A percentile compares a stretch with the other conserved stretches of the same genome.
phyloP scores from a whole-genome alignment of 306 rosid genomes.

The Lathyrus tuberosus region DNA sequence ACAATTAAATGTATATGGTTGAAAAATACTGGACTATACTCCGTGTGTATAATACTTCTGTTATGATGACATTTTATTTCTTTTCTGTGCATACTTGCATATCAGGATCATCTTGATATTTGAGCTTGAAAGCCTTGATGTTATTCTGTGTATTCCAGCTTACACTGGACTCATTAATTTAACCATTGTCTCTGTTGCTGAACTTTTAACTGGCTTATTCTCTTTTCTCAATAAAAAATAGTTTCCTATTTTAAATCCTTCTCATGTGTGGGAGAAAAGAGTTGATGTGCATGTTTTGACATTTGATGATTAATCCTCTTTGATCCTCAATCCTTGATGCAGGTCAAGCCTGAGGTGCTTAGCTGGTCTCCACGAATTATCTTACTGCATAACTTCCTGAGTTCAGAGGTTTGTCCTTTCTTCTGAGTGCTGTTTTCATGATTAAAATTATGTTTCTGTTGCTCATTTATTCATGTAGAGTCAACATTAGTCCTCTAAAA shows the following conservation, averaged over 20 bases:
- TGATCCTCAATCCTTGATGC: slow-evolving; percentile 33
- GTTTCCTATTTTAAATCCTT: slow-evolving; percentile 21
- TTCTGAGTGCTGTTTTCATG: slow-evolving; percentile 18
- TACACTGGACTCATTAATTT: slow-evolving; percentile 19
- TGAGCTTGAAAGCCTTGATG: slow-evolving; percentile 15
- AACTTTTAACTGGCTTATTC: slow-evolving; percentile 13
- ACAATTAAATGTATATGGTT: background rate
- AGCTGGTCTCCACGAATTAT: slow-evolving; percentile 96
- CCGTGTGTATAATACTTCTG: background rate
- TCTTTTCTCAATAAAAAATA: background rate
- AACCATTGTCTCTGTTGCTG: slow-evolving; percentile 32
- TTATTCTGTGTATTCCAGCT: slow-evolving; percentile 11
- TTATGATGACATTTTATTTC: background rate
- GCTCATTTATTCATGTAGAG: slow-evolving; percentile 23
- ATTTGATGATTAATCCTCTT: slow-evolving; percentile 25
- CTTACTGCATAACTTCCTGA: slow-evolving; percentile 83
- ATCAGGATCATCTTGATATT: slow-evolving; percentile 6
- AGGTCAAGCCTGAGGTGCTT: slow-evolving; percentile 91
- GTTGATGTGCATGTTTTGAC: slow-evolving; percentile 25
- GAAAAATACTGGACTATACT: background rate
- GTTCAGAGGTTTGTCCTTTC: slow-evolving; percentile 67
- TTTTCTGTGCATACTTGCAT: slow-evolving; percentile 9
- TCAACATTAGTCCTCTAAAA: background rate
- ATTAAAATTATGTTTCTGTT: slow-evolving; percentile 23
- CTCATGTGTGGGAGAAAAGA: slow-evolving; percentile 21